Evolutionary conservation across 345 rosid species (phyloP).

Genomic region (Microthlaspi erraticum): DNA sequence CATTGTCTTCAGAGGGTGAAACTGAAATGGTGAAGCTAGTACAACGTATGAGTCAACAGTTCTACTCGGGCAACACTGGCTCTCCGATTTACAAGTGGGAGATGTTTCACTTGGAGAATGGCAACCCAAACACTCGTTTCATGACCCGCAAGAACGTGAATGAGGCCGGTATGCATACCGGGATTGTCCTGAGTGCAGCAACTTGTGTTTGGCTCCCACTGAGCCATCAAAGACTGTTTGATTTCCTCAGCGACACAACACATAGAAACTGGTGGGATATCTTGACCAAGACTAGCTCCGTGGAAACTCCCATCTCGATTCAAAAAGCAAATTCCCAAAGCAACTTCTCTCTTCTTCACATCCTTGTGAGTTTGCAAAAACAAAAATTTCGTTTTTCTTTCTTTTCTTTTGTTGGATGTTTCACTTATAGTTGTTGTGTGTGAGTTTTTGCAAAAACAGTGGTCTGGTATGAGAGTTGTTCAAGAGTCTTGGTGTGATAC

Average conservation of each 20-base stretch:
- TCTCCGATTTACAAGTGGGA: constrained; percentile 51
- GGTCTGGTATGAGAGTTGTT: constrained; percentile 45
- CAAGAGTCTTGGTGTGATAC: constrained; percentile 66
- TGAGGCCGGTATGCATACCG: constrained; percentile 37
- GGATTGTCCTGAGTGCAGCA: constrained; percentile 54
- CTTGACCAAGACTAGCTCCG: constrained; percentile 41
- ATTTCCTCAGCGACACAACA: constrained; percentile 49
- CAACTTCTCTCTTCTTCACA: constrained; percentile 52
- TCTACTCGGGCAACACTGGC: constrained; percentile 51
- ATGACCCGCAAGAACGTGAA: constrained; percentile 46
- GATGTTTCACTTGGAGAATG: constrained; percentile 35
- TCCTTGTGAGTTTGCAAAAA: constrained; percentile 46
- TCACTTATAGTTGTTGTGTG: neutral
- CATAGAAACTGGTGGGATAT: constrained; percentile 57
- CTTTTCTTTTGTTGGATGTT: neutral
- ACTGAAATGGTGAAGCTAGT: constrained; percentile 53
- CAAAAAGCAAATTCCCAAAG: constrained; percentile 40
- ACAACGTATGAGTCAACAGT: constrained; percentile 54
- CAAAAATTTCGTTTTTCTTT: neutral
- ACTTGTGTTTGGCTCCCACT: constrained; percentile 63
- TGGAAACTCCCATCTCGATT: constrained; percentile 45
- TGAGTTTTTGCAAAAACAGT: constrained; percentile 39
- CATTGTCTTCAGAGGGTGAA: constrained; percentile 4
- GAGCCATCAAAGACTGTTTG: constrained; percentile 46
- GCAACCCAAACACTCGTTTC: constrained; percentile 49